phyloP scores from a whole-genome alignment of 495 filamentous ascomycete genomes.

The Schizothecium vesticola region DNA sequence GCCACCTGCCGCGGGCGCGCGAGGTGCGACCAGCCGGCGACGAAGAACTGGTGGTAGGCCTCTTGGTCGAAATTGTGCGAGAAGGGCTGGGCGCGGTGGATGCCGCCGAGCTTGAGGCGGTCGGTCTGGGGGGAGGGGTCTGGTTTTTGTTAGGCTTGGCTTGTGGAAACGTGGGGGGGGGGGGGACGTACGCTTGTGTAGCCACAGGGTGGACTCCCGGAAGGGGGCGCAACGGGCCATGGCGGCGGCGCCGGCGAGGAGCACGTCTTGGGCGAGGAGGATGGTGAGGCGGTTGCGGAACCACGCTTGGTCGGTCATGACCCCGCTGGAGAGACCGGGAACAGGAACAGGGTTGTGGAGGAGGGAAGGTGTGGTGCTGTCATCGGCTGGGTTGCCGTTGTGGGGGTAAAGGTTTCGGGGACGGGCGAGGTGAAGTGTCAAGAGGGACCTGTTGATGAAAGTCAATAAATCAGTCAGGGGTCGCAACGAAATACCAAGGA shows the following conservation, averaged over 20 bases:
- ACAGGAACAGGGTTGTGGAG: neutral
- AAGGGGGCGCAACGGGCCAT: conserved; percentile 29
- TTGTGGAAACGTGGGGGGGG: too few species aligned
- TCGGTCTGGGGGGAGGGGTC: conserved; percentile 10
- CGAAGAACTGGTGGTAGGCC: conserved; percentile 29
- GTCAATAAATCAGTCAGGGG: neutral
- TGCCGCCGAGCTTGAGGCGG: conserved; percentile 36
- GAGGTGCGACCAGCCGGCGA: conserved; percentile 28
- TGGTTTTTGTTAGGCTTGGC: neutral
- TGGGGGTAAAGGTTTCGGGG: conserved; percentile 26
- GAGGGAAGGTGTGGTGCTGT: neutral
- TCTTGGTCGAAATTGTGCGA: conserved; percentile 34
- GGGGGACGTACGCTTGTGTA: conserved; percentile 9
- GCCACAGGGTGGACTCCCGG: conserved; percentile 21
- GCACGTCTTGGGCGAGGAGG: conserved; percentile 26
- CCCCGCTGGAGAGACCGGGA: neutral
- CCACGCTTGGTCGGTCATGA: conserved; percentile 17
- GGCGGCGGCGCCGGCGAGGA: conserved; percentile 28
- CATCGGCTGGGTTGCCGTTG: neutral
- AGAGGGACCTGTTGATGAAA: conserved; percentile 20
- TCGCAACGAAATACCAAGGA: neutral
- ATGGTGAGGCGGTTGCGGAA: conserved; percentile 31
- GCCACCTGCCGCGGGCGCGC: conserved; percentile 13
- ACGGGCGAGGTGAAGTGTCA: conserved; percentile 30
- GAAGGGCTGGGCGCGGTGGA: conserved; percentile 41